Evolutionary conservation across 2,329 filamentous ascomycete species (phyloP).

Genomic region (Hyphodiscus sp.): DNA sequence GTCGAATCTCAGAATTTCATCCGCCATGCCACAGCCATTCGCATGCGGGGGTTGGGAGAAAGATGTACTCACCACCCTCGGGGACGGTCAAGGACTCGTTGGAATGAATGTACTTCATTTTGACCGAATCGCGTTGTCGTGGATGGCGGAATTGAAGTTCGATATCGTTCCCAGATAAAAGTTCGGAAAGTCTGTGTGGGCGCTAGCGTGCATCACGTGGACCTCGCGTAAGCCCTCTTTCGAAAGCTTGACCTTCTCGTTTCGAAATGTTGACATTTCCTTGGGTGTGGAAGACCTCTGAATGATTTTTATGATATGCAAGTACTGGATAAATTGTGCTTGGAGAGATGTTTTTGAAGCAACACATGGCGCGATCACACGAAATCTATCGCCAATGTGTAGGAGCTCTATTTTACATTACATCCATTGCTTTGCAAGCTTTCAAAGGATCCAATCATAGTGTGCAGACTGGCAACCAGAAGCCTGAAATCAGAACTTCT

Average conservation of each 20-base stretch:
- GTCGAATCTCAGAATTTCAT: conserved; percentile 5
- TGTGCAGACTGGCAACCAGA: no score
- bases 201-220: not conserved
- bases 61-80: conserved; percentile 75
- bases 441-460: no score
- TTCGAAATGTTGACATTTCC: no score
- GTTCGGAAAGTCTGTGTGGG: conserved; percentile 1
- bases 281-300: no score
- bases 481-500: no score
- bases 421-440: no score
- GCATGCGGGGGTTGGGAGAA: not conserved
- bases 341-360: no score
- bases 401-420: no score
- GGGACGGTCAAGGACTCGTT: conserved; percentile 93
- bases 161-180: conserved; percentile 4
- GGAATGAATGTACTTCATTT: conserved; percentile 99
- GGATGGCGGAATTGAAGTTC: conserved; percentile 15
- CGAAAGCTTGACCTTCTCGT: conserved; percentile 3
- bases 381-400: no score
- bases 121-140: conserved; percentile 41
- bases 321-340: no score
- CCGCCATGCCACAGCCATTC: not conserved
- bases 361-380: no score
- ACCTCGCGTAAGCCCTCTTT: not conserved
- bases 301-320: no score